These are phyloP conservation scores for Wickerhamiella galacta DNA, from an alignment of 805 yeast genomes.

Conservation along the genomic window DNA sequence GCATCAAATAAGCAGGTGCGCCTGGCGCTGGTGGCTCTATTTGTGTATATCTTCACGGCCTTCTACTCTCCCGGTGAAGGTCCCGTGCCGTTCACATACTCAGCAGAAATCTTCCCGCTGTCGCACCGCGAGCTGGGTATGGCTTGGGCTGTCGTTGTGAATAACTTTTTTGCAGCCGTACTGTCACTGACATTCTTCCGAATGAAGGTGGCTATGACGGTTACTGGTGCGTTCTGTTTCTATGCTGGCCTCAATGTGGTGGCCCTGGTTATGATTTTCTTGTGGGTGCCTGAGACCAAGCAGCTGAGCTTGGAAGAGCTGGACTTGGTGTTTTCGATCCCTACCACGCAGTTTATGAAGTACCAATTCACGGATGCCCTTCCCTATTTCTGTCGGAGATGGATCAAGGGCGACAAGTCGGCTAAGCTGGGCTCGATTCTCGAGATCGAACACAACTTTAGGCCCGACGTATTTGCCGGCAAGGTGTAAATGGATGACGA, in stretches of 20 bases:
- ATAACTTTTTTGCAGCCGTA: constrained; percentile 38
- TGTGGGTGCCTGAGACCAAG: constrained; percentile 46
- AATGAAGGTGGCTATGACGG: constrained; percentile 42
- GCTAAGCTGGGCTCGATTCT: no score
- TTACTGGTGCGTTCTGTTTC: constrained; percentile 79
- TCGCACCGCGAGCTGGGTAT: constrained; percentile 15
- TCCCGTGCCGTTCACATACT: constrained; percentile 77
- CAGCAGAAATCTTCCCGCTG: constrained; percentile 31
- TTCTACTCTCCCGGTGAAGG: constrained; percentile 78
- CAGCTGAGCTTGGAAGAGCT: constrained; percentile 59
- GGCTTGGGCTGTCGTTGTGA: constrained; percentile 26
- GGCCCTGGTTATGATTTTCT: constrained; percentile 41
- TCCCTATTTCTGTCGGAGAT: constrained; percentile 7
- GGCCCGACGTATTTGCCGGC: no score
- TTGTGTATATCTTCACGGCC: constrained; percentile 54
- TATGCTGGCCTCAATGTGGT: constrained; percentile 79
- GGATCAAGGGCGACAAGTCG: no score
- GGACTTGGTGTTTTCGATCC: constrained; percentile 52
- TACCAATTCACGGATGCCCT: constrained; percentile 27
- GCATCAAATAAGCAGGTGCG: constrained; percentile 35
- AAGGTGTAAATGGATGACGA: no score
- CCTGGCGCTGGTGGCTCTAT: constrained; percentile 50
- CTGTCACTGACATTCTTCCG: constrained; percentile 70
- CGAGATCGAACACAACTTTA: no score
- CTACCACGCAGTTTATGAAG: constrained; percentile 35